Base-by-base conservation (phyloP, 2,329 filamentous ascomycete species). In the Arthroderma sp. region DNA sequence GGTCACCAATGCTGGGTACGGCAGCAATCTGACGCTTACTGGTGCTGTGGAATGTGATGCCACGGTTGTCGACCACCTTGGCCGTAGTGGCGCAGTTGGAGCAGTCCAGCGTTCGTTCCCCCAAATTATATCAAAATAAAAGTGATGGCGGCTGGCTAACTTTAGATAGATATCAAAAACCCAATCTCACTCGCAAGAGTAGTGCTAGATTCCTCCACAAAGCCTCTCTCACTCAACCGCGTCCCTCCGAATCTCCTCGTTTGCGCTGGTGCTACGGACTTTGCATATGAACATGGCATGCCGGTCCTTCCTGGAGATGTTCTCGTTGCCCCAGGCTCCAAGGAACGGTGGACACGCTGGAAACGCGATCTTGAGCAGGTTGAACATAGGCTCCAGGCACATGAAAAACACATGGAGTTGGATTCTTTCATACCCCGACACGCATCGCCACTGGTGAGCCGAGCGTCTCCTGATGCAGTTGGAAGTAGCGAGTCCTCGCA, bases 1-100 rank as follows among this genome's bases (percentile, higher is more conserved):
- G 66, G 94, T 98, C 63, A 98, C 94, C 37, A 98, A 98, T 70
- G 88, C 91, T 38, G 93, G 93, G 0, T 97, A 87, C 68, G 93
- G 94, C 51, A 98, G 93, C 73, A 98, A 98, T 66, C 76, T 98
- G 23, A 85, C 88, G 47, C 87, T 95, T 61, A 86, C 96, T 64
- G 93, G 93, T 1, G 81, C 84, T 0, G 93, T 97, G 11, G 93
- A 98, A 70, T 94, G 91, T 64, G 93, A 98, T 75, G 93, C 93
- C 57, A 91, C 89, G 0, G 81, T 98, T 56, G 87, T 98, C 41
- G 91, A 98, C 66, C 87, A 97, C 68, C 76, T 85, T 54, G 93
- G 94, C 43, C 84, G 90, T 62, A 97, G 91, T 69, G 93, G 93
- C 63, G 93, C 90, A 43, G 94, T 89, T 63, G 94, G 93, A 63